Percentiles rank a stretch among this genome's conserved stretches.
phyloP scores from a whole-genome alignment of 768 basidiomycete genomes.

The Piloderma croceum region DNA sequence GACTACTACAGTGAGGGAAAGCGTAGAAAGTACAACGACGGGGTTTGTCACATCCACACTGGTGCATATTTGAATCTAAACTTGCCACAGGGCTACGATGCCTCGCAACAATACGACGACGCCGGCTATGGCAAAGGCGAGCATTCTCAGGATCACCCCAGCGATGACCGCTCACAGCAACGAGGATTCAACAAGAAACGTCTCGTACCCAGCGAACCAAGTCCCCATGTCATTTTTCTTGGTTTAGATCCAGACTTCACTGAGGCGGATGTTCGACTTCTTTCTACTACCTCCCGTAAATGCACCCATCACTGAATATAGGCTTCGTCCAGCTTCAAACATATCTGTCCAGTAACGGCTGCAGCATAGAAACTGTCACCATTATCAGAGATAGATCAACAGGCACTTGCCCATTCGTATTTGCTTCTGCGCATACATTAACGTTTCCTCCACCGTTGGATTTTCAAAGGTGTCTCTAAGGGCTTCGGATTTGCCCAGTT shows the following conservation, averaged over 20 bases:
- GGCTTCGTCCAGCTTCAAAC: constrained; percentile 60
- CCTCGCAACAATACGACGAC: constrained; percentile 35
- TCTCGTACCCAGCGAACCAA: constrained; percentile 76
- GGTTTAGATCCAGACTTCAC: constrained; percentile 89
- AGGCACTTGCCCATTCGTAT: constrained; percentile 88
- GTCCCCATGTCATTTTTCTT: constrained; percentile 92
- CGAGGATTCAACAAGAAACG: constrained; percentile 61
- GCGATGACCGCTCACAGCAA: constrained; percentile 44
- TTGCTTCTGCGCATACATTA: constrained; percentile 63
- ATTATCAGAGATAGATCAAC: constrained; percentile 96
- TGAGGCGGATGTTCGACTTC: constrained; percentile 81
- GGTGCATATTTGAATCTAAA: constrained; percentile 1
- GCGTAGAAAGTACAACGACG: constrained; percentile 73
- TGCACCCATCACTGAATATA: constrained; percentile 15
- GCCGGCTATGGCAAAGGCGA: constrained; percentile 6
- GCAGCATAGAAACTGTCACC: constrained; percentile 80
- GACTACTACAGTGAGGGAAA: constrained; percentile 67
- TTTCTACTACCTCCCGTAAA: constrained; percentile 26
- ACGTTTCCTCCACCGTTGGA: constrained; percentile 60
- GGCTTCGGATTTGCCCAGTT: constrained; percentile 98
- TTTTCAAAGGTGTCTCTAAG: constrained; percentile 85
- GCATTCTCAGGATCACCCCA: constrained; percentile 43
- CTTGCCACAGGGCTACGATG: constrained; percentile 46
- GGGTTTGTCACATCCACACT: constrained; percentile 42
- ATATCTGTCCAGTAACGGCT: constrained; percentile 66